Evolutionary conservation across 345 rosid genomes (phyloP).

Genomic region (Brassica cretica): DNA sequence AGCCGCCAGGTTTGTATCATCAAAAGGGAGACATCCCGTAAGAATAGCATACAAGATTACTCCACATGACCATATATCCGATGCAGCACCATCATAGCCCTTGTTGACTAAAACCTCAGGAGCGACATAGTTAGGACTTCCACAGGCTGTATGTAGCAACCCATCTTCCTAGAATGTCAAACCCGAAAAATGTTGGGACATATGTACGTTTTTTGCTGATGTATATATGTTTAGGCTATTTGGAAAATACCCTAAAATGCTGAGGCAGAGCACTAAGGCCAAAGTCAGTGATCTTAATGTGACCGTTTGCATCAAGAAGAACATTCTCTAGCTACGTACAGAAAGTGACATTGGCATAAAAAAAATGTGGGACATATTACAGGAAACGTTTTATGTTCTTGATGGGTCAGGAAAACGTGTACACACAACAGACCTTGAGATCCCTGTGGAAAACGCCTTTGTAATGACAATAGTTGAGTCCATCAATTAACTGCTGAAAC

Average conservation of each 20-base stretch:
- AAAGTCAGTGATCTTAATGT: slow-evolving; percentile 86
- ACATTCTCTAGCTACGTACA: slow-evolving; percentile 75
- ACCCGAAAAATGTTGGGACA: background rate
- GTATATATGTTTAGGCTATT: background rate
- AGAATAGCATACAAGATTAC: slow-evolving; percentile 84
- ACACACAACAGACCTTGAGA: slow-evolving; percentile 62
- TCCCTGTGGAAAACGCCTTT: slow-evolving; percentile 87
- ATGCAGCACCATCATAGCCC: slow-evolving; percentile 86
- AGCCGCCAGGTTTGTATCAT: slow-evolving; percentile 83
- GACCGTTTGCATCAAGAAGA: slow-evolving; percentile 73
- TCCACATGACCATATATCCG: slow-evolving; percentile 94
- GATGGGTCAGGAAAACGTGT: background rate
- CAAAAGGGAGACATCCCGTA: slow-evolving; percentile 85
- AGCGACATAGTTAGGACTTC: slow-evolving; percentile 92
- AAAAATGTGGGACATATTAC: background rate
- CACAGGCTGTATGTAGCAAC: slow-evolving; percentile 85
- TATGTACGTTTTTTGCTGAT: slow-evolving; percentile 35
- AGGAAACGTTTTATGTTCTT: background rate
- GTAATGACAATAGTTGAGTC: slow-evolving; percentile 76
- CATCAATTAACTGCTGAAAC: slow-evolving; percentile 90
- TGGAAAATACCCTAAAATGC: slow-evolving; percentile 67
- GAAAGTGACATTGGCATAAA: slow-evolving; percentile 18
- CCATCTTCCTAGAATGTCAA: slow-evolving; percentile 62
- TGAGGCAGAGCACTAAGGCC: slow-evolving; percentile 93
- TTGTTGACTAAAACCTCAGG: slow-evolving; percentile 83